Evolutionary conservation across 305 asterid species (phyloP), one percentile per base, ranked within the genome.

Genomic region (Stenogyne calaminthoides): DNA sequence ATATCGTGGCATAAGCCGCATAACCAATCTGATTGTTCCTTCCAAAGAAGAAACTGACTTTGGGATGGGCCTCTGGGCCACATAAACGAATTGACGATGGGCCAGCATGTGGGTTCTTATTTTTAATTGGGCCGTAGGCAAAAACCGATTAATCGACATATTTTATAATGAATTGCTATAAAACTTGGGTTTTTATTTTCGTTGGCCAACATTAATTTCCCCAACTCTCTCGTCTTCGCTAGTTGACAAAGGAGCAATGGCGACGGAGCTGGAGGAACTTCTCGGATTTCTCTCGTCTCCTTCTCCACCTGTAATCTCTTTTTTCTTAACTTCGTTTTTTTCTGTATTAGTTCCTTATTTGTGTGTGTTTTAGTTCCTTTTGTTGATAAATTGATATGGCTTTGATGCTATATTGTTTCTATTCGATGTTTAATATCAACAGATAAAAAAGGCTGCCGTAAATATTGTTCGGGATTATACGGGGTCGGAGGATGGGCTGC

Each of bases 261-360:
- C 98, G 79, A 89, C 94, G 71, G 98, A 95, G 88, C 83, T 92
- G 70, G 96, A 95, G 82, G 98, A 95, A 80, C 91, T 95, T 71
- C 59, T 92, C 67, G 95, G 75, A 68, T 95, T 95, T 76, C 98
- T 92, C 59, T 81, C 96, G 3, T 78, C 93, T 65, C 91, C 96
- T 70, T 89, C 97, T 75, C 93, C 88, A 9, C 92, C 87, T 19
- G 99, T 95, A 82, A 81, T 69, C 16, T 27, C 29, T 64, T 42
- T 49, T 10, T 22, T 29, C 36, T 46, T 37, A 44, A 27, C 67
- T 61, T 34, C 47, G 1, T 2, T 60, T 37, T n/a, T 3, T 2
- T 22, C 42, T 52, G 6, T 59, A 6, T 51, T 54, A 29, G 7
- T 78, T 10, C 4, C n/a, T 3, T 19, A 40, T 69, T 15, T 57